Conservation (phyloP, 2,329 filamentous ascomycete genomes). For the Cryphonectria carpinicola region DNA sequence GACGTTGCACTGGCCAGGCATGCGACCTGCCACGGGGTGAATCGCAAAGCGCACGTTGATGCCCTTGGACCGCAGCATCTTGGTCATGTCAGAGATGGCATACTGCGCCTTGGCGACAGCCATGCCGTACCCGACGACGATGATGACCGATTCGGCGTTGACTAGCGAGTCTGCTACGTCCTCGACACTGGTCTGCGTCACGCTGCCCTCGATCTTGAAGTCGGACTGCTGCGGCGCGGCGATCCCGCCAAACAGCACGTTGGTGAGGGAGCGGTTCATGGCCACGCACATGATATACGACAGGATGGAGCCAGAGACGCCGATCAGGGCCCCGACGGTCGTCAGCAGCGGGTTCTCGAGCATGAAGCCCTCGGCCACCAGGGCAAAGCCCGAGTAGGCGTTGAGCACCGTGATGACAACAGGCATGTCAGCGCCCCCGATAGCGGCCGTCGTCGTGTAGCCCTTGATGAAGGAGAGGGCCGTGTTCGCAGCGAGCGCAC, state of each 20-base stretch:
- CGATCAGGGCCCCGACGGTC: constrained; percentile 83
- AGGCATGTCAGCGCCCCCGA: constrained; percentile 93
- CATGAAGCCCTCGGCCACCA: constrained; percentile 92
- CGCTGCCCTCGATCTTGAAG: constrained; percentile 77
- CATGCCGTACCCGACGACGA: constrained; percentile 93
- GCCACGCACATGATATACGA: constrained; percentile 87
- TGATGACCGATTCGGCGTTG: constrained; percentile 82
- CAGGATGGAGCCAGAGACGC: constrained; percentile 85
- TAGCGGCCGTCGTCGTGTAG: constrained; percentile 84
- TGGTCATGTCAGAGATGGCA: constrained; percentile 81
- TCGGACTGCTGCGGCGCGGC: constrained; percentile 64
- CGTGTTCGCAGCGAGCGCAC: constrained; percentile 76
- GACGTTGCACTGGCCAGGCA: constrained; percentile 94
- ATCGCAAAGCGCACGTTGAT: constrained; percentile 88
- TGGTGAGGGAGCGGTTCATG: constrained; percentile 90
- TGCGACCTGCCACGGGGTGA: constrained; percentile 85
- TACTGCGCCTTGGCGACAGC: constrained; percentile 93
- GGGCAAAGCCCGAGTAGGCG: constrained; percentile 86
- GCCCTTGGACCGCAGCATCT: constrained; percentile 72
- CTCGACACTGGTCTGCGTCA: constrained; percentile 78
- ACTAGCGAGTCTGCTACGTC: constrained; percentile 77
- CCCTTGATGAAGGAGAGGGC: constrained; percentile 82
- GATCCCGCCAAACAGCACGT: constrained; percentile 86
- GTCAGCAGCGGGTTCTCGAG: constrained; percentile 84
- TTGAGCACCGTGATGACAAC: constrained; percentile 91